These are phyloP conservation scores for Moricandia moricandioides DNA, from an alignment of 345 rosid species.

Conservation along the genomic window DNA sequence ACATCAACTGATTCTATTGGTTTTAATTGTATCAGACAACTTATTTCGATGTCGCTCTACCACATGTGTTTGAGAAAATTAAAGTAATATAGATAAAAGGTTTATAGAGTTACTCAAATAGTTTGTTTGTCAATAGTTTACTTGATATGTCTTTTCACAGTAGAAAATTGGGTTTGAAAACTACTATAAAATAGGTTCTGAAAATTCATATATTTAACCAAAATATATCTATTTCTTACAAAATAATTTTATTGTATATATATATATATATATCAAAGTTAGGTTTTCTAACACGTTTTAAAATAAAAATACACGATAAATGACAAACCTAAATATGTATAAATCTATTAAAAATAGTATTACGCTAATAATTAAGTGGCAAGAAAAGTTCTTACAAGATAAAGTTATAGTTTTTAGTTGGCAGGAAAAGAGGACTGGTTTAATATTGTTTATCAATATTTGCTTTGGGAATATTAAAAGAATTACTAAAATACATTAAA, in stretches of 20 bases:
- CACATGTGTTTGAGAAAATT: background rate
- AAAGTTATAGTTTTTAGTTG: background rate
- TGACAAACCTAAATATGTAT: background rate
- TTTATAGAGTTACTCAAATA: background rate
- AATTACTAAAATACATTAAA: slow-evolving; percentile 3
- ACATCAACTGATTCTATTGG: background rate
- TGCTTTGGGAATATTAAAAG: slow-evolving; percentile 18
- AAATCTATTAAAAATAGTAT: background rate
- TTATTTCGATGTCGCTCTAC: background rate
- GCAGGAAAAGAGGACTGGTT: background rate
- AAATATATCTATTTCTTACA: background rate
- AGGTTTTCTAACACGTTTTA: background rate
- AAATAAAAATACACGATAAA: background rate
- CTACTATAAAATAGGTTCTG: background rate
- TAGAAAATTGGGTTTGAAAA: background rate
- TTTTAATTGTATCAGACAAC: background rate
- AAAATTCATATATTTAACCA: background rate
- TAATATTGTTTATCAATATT: background rate
- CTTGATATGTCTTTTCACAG: background rate
- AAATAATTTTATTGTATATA: background rate
- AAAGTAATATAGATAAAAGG: background rate
- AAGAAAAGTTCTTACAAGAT: background rate
- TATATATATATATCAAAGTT: background rate
- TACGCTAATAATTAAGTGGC: background rate
- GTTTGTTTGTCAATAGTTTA: background rate